phyloP scores from a whole-genome alignment of 2,329 filamentous ascomycete genomes.

The Ceratocystis ficicola region DNA sequence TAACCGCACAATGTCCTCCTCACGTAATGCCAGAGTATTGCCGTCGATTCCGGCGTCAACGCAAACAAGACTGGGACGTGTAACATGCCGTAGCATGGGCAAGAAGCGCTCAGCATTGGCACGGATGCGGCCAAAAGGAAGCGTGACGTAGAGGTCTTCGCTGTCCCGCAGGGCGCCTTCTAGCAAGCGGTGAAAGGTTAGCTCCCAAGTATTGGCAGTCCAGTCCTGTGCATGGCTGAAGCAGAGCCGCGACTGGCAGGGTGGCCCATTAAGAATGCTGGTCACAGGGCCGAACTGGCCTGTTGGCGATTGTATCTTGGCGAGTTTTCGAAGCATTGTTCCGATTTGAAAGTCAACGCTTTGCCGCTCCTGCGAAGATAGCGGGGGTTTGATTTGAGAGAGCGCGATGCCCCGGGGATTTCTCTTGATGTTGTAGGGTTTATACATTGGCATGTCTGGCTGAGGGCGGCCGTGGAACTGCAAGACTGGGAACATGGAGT shows the following conservation, averaged over 20 bases:
- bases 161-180: slow-evolving; percentile 47
- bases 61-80: slow-evolving; percentile 40
- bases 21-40: slow-evolving; percentile 36
- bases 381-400: slow-evolving; percentile 28
- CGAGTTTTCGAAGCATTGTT: slow-evolving; percentile 35
- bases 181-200: slow-evolving; percentile 45
- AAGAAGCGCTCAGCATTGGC: slow-evolving; percentile 39
- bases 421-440: slow-evolving; percentile 35
- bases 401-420: slow-evolving; percentile 32
- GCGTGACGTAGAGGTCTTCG: slow-evolving; percentile 46
- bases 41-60: slow-evolving; percentile 40
- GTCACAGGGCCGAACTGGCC: slow-evolving; percentile 36
- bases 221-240: slow-evolving; percentile 17
- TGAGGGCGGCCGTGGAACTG: slow-evolving; percentile 19
- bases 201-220: slow-evolving; percentile 37
- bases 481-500: slow-evolving; percentile 21
- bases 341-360: slow-evolving; percentile 38
- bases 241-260: slow-evolving; percentile 15
- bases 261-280: slow-evolving; percentile 22
- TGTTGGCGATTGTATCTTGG: slow-evolving; percentile 35
- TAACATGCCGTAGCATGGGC: slow-evolving; percentile 42
- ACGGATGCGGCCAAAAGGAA: slow-evolving; percentile 46
- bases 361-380: slow-evolving; percentile 30
- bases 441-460: slow-evolving; percentile 22
- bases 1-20: slow-evolving; percentile 1